Percentiles rank a stretch among this genome's conserved stretches.
Conservation (phyloP, 176 grass and related monocot genomes). For the Metroxylon sagu region DNA sequence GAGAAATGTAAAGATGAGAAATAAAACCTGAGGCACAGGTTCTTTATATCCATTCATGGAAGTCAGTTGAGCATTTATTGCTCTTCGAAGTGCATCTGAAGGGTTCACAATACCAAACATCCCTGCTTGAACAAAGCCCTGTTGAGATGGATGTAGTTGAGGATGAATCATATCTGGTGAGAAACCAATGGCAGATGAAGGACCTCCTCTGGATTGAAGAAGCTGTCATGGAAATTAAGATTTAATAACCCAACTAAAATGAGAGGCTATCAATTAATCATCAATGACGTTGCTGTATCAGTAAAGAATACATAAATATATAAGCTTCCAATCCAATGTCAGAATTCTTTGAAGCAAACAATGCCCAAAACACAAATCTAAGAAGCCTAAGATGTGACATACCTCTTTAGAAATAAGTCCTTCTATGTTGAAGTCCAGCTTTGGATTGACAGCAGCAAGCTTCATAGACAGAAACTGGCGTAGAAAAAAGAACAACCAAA, state of each 20-base stretch:
- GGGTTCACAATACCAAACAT: slow-evolving; percentile 22
- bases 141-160: slow-evolving; percentile 37
- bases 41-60: slow-evolving; percentile 50
- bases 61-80: slow-evolving; percentile 42
- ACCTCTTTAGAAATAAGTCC: slow-evolving; percentile 55
- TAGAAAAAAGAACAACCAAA: slow-evolving; percentile 17
- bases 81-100: slow-evolving; percentile 32
- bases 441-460: slow-evolving; percentile 56
- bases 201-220: slow-evolving; percentile 29
- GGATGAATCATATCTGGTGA: slow-evolving; percentile 27
- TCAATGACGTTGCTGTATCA: too few species aligned
- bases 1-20: neutral
- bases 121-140: slow-evolving; percentile 31
- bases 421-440: slow-evolving; percentile 54
- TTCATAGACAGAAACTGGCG: slow-evolving; percentile 81
- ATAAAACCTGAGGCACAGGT: slow-evolving; percentile 46
- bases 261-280: too few species aligned
- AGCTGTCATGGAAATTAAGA: slow-evolving; percentile 21
- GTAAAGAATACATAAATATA: too few species aligned
- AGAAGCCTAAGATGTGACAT: slow-evolving; percentile 12
- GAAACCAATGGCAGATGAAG: slow-evolving; percentile 34
- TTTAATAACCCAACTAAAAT: too few species aligned
- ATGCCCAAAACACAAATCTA: neutral
- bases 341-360: neutral
- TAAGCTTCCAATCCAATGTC: neutral